These are phyloP conservation scores for Cerioporus squamosus DNA, from an alignment of 1,284 basidiomycete species.

Conservation along the genomic window DNA sequence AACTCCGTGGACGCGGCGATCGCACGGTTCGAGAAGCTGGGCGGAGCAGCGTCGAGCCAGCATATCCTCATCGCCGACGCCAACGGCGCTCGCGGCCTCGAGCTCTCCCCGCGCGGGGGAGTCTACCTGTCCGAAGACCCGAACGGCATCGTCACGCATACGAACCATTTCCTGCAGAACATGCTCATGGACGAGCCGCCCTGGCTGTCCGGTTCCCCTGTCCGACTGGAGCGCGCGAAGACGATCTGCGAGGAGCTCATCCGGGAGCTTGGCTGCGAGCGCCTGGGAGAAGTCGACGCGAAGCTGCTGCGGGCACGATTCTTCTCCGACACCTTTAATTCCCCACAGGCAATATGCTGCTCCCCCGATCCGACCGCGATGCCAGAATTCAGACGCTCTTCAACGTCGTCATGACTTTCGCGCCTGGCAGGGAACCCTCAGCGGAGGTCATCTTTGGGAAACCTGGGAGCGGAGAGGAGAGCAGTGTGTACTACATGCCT, in stretches of 20 bases:
- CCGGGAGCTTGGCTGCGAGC: constrained; percentile 12
- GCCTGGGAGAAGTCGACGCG: constrained; percentile 24
- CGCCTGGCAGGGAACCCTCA: constrained; percentile 26
- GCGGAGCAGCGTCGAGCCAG: constrained; percentile 39
- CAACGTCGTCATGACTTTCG: constrained; percentile 41
- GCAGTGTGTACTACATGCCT: constrained; percentile 31
- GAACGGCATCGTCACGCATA: constrained; percentile 37
- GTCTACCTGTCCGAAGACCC: constrained; percentile 33
- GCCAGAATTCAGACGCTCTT: constrained; percentile 37
- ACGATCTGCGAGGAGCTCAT: constrained; percentile 30
- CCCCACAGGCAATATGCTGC: constrained; percentile 40
- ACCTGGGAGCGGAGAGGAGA: constrained; percentile 32
- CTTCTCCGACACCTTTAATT: constrained; percentile 37
- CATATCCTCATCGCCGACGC: constrained; percentile 41
- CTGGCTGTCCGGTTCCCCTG: constrained; percentile 37
- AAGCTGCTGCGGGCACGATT: constrained; percentile 30
- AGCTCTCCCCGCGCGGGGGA: constrained; percentile 36
- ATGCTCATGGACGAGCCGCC: constrained; percentile 36
- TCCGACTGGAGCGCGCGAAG: constrained; percentile 34
- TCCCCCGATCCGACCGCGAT: constrained; percentile 24
- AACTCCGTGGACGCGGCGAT: constrained; percentile 34
- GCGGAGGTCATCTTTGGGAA: constrained; percentile 39
- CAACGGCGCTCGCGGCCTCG: constrained; percentile 32
- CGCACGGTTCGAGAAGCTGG: constrained; percentile 32
- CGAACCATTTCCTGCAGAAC: constrained; percentile 42